Evolutionary conservation across 257 asterid species (phyloP).

Genomic region (Cordia subcordata): DNA sequence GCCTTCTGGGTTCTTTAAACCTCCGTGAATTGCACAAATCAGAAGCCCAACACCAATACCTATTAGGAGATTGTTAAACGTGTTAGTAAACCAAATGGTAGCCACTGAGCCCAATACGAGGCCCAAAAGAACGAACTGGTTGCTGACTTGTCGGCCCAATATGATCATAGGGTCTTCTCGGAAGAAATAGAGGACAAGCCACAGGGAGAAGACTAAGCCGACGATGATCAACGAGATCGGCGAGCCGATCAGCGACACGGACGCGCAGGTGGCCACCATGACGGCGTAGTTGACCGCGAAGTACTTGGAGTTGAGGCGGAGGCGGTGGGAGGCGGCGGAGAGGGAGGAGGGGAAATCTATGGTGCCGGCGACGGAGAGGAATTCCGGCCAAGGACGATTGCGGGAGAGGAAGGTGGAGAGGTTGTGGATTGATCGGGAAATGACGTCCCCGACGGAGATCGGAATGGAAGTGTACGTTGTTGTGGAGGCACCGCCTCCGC

Average conservation of each 20-base stretch:
- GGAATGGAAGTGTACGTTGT: slow-evolving; percentile 70
- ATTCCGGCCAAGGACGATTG: slow-evolving; percentile 74
- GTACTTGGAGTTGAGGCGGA: slow-evolving; percentile 50
- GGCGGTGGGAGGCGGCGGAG: slow-evolving; percentile 41
- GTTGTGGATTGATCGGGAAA: slow-evolving; percentile 62
- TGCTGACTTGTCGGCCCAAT: slow-evolving; percentile 49
- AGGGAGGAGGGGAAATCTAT: slow-evolving; percentile 52
- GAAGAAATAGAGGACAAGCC: slow-evolving; percentile 64
- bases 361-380: slow-evolving; percentile 40
- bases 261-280: slow-evolving; percentile 40
- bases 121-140: slow-evolving; percentile 36
- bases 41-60: slow-evolving; percentile 53
- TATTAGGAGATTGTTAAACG: slow-evolving; percentile 37
- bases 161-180: slow-evolving; percentile 69
- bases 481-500: slow-evolving; percentile 19
- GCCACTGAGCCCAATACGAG: slow-evolving; percentile 31
- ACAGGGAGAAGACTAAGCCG: slow-evolving; percentile 38
- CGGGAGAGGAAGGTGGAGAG: slow-evolving; percentile 52
- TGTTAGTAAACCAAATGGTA: slow-evolving; percentile 45
- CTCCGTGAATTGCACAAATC: slow-evolving; percentile 43
- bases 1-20: slow-evolving; percentile 60
- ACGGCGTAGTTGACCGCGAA: slow-evolving; percentile 61
- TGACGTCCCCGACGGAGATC: slow-evolving; percentile 49
- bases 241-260: slow-evolving; percentile 45
- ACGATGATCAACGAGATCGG: slow-evolving; percentile 46